phyloP scores from a whole-genome alignment of 345 rosid species.

The Gossypium turneri region DNA sequence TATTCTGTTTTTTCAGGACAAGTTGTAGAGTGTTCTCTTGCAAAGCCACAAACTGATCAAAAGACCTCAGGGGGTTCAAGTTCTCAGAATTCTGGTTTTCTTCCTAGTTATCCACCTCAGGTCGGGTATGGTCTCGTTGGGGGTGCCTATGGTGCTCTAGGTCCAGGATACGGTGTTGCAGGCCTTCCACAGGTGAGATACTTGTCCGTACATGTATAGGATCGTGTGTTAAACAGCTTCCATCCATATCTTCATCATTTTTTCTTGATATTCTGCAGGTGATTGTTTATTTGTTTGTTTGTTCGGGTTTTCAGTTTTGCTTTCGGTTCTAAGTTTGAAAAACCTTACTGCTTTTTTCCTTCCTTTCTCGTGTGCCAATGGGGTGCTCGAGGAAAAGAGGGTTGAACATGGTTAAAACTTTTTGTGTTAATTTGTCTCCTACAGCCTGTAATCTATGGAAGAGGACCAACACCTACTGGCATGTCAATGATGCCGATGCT shows the following conservation, averaged over 20 bases:
- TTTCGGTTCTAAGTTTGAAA: background rate
- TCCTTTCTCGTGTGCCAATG: background rate
- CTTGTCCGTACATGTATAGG: background rate
- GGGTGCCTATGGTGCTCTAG: conserved; percentile 43
- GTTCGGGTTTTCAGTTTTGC: background rate
- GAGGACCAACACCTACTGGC: conserved; percentile 54
- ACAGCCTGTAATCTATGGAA: conserved; percentile 67
- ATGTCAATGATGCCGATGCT: conserved; percentile 84
- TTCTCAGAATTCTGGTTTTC: conserved; percentile 42
- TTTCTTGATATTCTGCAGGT: background rate
- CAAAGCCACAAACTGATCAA: conserved; percentile 68
- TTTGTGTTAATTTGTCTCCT: conserved; percentile 8
- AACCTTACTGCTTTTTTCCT: background rate
- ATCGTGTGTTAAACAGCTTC: background rate
- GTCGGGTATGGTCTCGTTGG: conserved; percentile 58
- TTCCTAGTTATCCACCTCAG: conserved; percentile 47
- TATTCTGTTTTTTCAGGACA: conserved; percentile 43
- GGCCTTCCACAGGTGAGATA: conserved; percentile 58
- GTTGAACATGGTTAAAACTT: background rate
- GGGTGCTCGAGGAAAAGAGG: background rate
- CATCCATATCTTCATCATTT: background rate
- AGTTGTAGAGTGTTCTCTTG: conserved; percentile 65
- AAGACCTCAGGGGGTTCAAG: conserved; percentile 42
- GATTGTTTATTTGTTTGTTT: background rate
- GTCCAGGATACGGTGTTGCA: conserved; percentile 50